Evolutionary conservation across 2,329 filamentous ascomycete genomes (phyloP).

Genomic region (Pestalotiopsis sp.): DNA sequence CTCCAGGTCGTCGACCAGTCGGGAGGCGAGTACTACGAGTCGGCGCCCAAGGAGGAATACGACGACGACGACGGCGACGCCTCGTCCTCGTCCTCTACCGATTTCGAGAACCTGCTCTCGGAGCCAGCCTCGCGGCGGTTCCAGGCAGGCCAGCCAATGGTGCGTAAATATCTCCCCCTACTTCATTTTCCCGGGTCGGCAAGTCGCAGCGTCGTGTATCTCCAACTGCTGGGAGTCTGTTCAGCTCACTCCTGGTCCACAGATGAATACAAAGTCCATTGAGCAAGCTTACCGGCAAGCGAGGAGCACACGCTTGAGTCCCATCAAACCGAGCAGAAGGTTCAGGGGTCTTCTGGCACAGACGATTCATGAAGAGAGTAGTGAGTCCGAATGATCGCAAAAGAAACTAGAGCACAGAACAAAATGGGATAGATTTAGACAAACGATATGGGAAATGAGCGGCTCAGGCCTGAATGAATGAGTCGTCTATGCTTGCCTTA

Average conservation of each 20-base stretch:
- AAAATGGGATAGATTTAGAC: not conserved
- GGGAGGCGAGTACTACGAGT: slow-evolving; percentile 10
- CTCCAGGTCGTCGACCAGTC: not conserved
- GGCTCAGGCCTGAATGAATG: not conserved
- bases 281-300: slow-evolving; percentile 28
- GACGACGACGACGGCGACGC: slow-evolving; percentile 9
- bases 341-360: slow-evolving; percentile 59
- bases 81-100: slow-evolving; percentile 2
- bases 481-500: not conserved
- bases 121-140: not conserved
- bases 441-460: not conserved
- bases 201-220: not conserved
- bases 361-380: slow-evolving; percentile 74
- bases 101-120: not conserved
- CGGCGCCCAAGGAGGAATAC: not conserved
- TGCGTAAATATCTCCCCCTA: not conserved
- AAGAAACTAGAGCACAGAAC: not conserved
- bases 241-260: not conserved
- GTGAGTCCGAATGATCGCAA: slow-evolving; percentile 47
- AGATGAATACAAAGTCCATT: slow-evolving; percentile 18
- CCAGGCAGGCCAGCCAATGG: not conserved
- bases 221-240: not conserved
- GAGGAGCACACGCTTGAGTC: slow-evolving; percentile 14
- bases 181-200: not conserved
- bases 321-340: slow-evolving; percentile 39